These are phyloP conservation scores for Carex parvula DNA, from an alignment of 176 grass and related monocot genomes.

Conservation along the genomic window DNA sequence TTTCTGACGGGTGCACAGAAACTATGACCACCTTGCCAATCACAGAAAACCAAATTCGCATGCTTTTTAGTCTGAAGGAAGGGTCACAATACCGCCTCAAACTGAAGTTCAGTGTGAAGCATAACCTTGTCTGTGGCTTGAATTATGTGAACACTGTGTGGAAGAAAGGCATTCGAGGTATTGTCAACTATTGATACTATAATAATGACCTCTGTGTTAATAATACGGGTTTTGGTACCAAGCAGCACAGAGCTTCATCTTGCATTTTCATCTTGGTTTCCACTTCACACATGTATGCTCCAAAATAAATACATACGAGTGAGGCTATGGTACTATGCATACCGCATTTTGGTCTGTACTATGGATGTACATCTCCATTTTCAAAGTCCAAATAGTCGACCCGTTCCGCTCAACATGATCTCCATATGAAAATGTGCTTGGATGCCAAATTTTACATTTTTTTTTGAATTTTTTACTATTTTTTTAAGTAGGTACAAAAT, in stretches of 20 bases:
- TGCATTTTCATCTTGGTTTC: not conserved
- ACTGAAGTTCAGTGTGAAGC: conserved; percentile 41
- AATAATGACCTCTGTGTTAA: not conserved
- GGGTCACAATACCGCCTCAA: conserved; percentile 39
- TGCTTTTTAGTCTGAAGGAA: conserved; percentile 51
- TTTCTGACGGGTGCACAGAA: conserved; percentile 35
- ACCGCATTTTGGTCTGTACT: too few species aligned
- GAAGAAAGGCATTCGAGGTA: conserved; percentile 49
- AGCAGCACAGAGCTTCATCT: not conserved
- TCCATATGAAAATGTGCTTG: too few species aligned
- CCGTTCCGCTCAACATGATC: too few species aligned
- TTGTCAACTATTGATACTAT: not conserved
- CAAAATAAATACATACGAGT: not conserved
- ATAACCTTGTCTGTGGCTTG: conserved; percentile 51
- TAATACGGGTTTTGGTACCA: not conserved
- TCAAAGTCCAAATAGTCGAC: too few species aligned
- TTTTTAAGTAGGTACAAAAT: too few species aligned
- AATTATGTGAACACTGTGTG: conserved; percentile 43
- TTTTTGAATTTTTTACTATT: too few species aligned
- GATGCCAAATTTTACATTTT: too few species aligned
- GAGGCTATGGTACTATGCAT: too few species aligned
- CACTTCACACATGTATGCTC: not conserved
- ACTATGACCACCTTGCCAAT: conserved; percentile 30
- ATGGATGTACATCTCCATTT: too few species aligned
- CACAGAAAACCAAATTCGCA: conserved; percentile 23